Percentiles rank a stretch among this genome's conserved stretches.
Conservation (phyloP, 108 stramenopile species). For the Mediolabrus comicus region DNA sequence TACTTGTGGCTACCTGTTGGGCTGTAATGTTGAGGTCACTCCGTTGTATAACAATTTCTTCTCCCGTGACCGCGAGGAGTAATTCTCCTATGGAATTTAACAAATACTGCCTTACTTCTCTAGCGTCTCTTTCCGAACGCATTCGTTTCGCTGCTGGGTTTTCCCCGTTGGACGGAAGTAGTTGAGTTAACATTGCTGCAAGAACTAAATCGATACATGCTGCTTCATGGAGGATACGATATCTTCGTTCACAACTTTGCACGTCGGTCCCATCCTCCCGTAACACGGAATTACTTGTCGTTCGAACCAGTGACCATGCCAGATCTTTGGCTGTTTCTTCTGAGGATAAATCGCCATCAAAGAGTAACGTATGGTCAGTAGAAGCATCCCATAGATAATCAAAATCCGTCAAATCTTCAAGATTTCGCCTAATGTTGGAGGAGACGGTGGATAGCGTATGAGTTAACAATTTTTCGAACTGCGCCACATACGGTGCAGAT, state of each 20-base stretch:
- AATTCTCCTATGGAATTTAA: not conserved
- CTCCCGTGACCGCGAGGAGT: not conserved
- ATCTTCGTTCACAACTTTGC: conserved; percentile 7
- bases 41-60: not conserved
- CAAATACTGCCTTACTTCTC: not conserved
- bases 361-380: not conserved
- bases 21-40: not conserved
- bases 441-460: not conserved
- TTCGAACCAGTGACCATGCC: conserved; percentile 3
- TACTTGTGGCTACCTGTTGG: not conserved
- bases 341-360: not conserved
- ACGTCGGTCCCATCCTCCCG: not conserved
- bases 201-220: conserved; percentile 11
- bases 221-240: not conserved
- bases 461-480: conserved; percentile 2
- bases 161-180: not conserved
- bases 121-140: not conserved
- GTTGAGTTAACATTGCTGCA: not conserved
- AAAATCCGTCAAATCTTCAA: conserved; percentile 12
- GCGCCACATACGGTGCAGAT: not conserved
- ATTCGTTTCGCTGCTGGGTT: not conserved
- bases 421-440: not conserved
- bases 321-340: conserved; percentile 6
- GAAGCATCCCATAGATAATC: conserved; percentile 6
- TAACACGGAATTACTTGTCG: not conserved